Evolutionary conservation across 306 rosid species (phyloP), one percentile per base, ranked within the genome.

Genomic region (Trifolium fragiferum): DNA sequence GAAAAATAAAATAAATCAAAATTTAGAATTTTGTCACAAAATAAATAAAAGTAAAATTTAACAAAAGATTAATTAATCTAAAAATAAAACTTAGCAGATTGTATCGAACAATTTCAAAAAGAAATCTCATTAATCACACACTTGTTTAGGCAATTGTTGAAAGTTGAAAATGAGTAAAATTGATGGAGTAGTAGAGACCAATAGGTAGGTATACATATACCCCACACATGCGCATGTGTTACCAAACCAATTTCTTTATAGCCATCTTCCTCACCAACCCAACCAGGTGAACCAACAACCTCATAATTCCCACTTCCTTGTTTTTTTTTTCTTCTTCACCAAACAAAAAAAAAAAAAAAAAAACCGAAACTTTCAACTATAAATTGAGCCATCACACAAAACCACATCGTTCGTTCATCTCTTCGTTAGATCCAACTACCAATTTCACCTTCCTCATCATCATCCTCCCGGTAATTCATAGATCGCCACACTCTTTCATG

Each of bases 201-300:
- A n/a, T 16, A 74, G 88, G 87, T 86, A 63, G 72, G 76, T 35
- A 8, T 8, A 37, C 10, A 35, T 33, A 37, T 8, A 7, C 40
- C 40, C 8, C 9, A 37, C 40, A 37, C 40, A 37, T 37, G 40
- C 10, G 40, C 40, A 37, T 37, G 40, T 8, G 40, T 37, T 37
- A 37, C 40, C 40, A 37, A 37, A 37, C 50, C 50, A 44, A 38
- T 16, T 35, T 46, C 3, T 40, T 54, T 57, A 20, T 69, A 75
- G 0, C 7, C 25, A 46, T 51, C 35, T 9, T 47, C 67, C 51
- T 61, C 82, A 76, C 80, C 80, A 70, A 81, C 84, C 81, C 81
- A 76, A 76, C 85, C n/a, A n/a, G n/a, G n/a, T n/a, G n/a, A n/a
- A n/a, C n/a, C 81, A 76, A 76, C 85, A 10, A 81, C 81, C 81